Conservation (phyloP, 805 yeast genomes). For the Debaryomyces hansenii region DNA sequence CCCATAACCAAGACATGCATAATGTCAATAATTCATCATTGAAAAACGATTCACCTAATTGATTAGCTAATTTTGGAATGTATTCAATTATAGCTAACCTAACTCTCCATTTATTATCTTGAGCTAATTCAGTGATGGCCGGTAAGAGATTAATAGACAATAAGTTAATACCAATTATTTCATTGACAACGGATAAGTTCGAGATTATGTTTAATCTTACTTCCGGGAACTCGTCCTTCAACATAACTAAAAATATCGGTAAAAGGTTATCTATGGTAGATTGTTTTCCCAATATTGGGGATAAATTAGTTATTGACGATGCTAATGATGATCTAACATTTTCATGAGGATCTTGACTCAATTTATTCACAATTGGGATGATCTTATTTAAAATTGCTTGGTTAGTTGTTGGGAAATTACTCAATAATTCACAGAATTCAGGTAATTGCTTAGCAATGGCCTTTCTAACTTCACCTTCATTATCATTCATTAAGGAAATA, state of each 20-base stretch:
- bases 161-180: conserved; percentile 88
- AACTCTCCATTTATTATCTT: conserved; percentile 97
- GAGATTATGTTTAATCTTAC: conserved; percentile 93
- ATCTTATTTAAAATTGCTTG: conserved; percentile 64
- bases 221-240: conserved; percentile 95
- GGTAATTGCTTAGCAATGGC: conserved; percentile 93
- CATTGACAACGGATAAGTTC: conserved; percentile 86
- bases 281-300: conserved; percentile 83
- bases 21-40: conserved; percentile 87
- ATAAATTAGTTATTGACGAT: conserved; percentile 78
- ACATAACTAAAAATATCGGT: conserved; percentile 89
- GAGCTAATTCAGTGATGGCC: conserved; percentile 93
- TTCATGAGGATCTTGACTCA: conserved; percentile 90
- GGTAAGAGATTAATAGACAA: conserved; percentile 88
- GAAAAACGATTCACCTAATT: conserved; percentile 89
- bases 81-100: conserved; percentile 95
- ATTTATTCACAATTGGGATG: conserved; percentile 77
- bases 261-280: conserved; percentile 76
- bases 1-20: conserved; percentile 99
- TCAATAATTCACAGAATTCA: conserved; percentile 58
- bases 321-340: conserved; percentile 93
- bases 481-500: conserved; percentile 77
- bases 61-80: conserved; percentile 91
- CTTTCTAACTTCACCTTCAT: conserved; percentile 95
- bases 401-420: conserved; percentile 31